Conservation (phyloP, 306 rosid genomes). For the Glycine tomentella region DNA sequence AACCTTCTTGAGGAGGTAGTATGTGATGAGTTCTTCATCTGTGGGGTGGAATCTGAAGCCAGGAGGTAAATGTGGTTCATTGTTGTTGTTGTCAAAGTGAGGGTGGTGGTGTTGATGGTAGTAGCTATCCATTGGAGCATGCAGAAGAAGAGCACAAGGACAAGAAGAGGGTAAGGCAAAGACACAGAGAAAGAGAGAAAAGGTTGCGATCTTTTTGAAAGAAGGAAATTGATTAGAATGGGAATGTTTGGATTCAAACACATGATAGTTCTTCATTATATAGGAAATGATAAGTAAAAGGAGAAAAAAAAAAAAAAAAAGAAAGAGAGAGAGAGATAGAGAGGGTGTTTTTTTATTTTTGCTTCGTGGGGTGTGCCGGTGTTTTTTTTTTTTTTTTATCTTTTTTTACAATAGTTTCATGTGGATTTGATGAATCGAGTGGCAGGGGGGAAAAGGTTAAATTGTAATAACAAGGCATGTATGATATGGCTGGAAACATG, state of each 20-base stretch:
- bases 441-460: slow-evolving; percentile 48
- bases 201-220: background rate
- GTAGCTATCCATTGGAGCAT: slow-evolving; percentile 42
- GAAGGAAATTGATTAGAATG: slow-evolving; percentile 13
- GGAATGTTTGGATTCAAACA: slow-evolving; percentile 26
- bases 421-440: slow-evolving; percentile 63
- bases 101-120: background rate
- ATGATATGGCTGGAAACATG: background rate
- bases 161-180: background rate
- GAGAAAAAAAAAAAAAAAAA: too few relatives aligned
- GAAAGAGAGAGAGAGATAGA: background rate
- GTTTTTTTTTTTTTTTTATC: slow-evolving; percentile 15
- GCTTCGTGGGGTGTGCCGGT: background rate
- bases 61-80: slow-evolving; percentile 65
- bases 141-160: too few relatives aligned
- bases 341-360: background rate
- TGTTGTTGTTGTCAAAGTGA: slow-evolving; percentile 30
- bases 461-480: background rate
- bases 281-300: slow-evolving; percentile 14
- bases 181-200: background rate
- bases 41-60: slow-evolving; percentile 95
- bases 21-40: slow-evolving; percentile 84
- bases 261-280: slow-evolving; percentile 16
- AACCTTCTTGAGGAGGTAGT: slow-evolving; percentile 85
- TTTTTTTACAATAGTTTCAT: slow-evolving; percentile 20